phyloP scores from a whole-genome alignment of 1,139 yeast genomes.

The Wickerhamomyces sp. region DNA sequence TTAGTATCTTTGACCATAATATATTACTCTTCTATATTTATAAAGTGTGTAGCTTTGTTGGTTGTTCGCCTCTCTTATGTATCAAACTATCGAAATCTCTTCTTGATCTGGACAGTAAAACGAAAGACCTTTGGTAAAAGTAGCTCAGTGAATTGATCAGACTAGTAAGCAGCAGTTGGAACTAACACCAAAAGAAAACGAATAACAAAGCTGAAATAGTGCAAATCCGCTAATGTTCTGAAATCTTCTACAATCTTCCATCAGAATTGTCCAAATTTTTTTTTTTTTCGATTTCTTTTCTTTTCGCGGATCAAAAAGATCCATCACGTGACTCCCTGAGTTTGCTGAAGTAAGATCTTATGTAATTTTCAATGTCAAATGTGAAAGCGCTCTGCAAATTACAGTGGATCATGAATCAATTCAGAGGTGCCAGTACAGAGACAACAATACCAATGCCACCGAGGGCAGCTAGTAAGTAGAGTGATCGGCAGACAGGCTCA shows the following conservation, averaged over 20 bases:
- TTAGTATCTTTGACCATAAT: constrained; percentile 88
- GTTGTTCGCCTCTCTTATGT: background rate
- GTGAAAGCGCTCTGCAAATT: background rate
- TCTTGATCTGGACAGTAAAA: too few species aligned
- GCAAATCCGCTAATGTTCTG: background rate
- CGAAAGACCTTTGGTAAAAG: too few species aligned
- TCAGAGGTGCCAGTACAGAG: background rate
- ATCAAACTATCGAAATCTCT: background rate
- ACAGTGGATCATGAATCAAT: too few species aligned
- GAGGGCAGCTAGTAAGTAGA: background rate
- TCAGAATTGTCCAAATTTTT: background rate
- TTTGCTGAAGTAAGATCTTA: too few species aligned
- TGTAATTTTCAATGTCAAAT: too few species aligned
- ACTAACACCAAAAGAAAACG: too few species aligned
- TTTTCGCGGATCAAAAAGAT: background rate
- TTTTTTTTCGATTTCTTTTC: too few species aligned
- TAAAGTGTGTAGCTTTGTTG: background rate
- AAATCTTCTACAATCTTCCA: background rate
- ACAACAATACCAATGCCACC: background rate
- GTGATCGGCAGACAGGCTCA: too few species aligned
- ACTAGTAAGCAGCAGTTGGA: too few species aligned
- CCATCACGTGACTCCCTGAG: background rate
- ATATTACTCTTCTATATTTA: background rate
- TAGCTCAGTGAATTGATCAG: too few species aligned
- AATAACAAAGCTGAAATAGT: too few species aligned